A percentile compares a stretch with the other conserved stretches of the same genome.
These are phyloP conservation scores for Suillus discolor DNA, from an alignment of 768 basidiomycete species.

Conservation along the genomic window DNA sequence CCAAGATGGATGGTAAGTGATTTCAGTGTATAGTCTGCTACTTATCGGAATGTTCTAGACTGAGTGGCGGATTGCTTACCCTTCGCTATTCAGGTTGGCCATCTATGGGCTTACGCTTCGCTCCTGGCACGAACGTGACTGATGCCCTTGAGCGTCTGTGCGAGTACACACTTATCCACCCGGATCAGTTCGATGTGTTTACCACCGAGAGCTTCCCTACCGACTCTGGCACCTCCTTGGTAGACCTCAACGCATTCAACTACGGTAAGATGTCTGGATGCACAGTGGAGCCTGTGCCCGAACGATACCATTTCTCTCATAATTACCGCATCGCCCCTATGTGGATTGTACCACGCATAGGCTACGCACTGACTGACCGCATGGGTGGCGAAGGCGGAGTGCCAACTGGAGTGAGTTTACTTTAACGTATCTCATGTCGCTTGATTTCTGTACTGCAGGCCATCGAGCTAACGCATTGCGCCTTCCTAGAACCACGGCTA, in stretches of 20 bases:
- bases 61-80: slow-evolving; percentile 16
- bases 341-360: slow-evolving; percentile 80
- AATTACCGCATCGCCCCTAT: slow-evolving; percentile 85
- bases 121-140: slow-evolving; percentile 53
- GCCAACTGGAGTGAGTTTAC: slow-evolving; percentile 71
- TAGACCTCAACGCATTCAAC: not conserved
- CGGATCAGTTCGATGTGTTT: slow-evolving; percentile 65
- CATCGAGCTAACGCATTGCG: slow-evolving; percentile 1
- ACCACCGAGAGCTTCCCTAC: slow-evolving; percentile 16
- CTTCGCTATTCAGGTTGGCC: slow-evolving; percentile 74
- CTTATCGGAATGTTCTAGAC: slow-evolving; percentile 16
- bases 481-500: slow-evolving; percentile 80
- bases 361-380: slow-evolving; percentile 75
- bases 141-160: slow-evolving; percentile 55
- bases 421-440: not conserved
- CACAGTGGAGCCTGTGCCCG: slow-evolving; percentile 61
- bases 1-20: slow-evolving; percentile 28
- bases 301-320: slow-evolving; percentile 72
- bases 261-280: slow-evolving; percentile 16
- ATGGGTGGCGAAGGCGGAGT: slow-evolving; percentile 60
- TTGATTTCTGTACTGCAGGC: not conserved
- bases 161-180: slow-evolving; percentile 25
- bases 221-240: not conserved
- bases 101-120: slow-evolving; percentile 82
- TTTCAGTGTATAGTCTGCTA: not conserved